These are phyloP conservation scores for Fusarium sp. DNA, from an alignment of 2,329 filamentous ascomycete species.

Conservation along the genomic window DNA sequence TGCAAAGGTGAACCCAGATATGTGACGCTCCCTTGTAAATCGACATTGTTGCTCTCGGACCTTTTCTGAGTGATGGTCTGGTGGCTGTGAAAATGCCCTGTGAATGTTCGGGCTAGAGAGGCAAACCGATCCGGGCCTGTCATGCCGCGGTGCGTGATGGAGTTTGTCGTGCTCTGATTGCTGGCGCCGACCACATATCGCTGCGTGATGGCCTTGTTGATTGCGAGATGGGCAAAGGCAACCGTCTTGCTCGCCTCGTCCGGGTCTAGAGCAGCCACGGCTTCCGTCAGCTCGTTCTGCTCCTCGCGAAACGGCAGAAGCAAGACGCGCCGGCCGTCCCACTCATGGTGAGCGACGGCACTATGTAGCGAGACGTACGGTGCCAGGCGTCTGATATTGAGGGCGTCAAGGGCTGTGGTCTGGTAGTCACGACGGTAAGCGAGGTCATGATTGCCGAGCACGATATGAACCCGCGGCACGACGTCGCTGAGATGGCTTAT, in stretches of 20 bases:
- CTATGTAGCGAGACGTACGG: conserved; percentile 32
- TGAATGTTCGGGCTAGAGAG: conserved; percentile 37
- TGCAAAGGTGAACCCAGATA: conserved; percentile 39
- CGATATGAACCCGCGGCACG: conserved; percentile 30
- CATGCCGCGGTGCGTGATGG: conserved; percentile 23
- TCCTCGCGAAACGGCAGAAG: conserved; percentile 39
- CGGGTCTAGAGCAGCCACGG: conserved; percentile 17
- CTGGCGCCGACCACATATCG: conserved; percentile 1
- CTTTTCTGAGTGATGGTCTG: conserved; percentile 32
- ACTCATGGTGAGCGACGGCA: conserved; percentile 15
- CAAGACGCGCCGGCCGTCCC: conserved; percentile 35
- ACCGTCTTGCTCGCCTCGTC: conserved; percentile 29
- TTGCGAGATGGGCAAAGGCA: conserved; percentile 39
- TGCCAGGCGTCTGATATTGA: conserved; percentile 30
- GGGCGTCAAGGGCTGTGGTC: conserved; percentile 33
- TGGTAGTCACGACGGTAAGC: conserved; percentile 41
- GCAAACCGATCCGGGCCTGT: conserved; percentile 32
- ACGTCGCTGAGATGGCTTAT: conserved; percentile 24
- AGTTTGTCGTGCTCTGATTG: not conserved
- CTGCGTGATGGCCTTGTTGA: conserved; percentile 40
- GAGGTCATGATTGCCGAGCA: conserved; percentile 43
- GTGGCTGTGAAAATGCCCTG: conserved; percentile 37
- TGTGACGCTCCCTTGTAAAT: conserved; percentile 27
- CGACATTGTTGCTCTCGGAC: not conserved
- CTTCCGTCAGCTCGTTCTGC: conserved; percentile 27